A percentile compares a stretch with the other conserved stretches of the same genome.
Conservation (phyloP, 768 basidiomycete species). For the Termitomyces sp. region DNA sequence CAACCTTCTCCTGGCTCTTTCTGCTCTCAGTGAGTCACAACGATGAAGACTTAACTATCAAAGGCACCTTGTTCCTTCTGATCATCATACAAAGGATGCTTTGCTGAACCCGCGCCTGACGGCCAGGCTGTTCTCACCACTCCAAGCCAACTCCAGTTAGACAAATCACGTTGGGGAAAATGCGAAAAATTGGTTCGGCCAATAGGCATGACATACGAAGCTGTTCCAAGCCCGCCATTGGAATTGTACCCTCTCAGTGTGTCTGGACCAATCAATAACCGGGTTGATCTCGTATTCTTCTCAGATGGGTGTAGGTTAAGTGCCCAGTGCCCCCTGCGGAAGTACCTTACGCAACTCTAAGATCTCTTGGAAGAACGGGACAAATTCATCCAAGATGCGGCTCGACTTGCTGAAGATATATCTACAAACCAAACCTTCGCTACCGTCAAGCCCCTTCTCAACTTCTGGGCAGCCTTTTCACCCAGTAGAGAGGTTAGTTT, state of each 20-base stretch:
- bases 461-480: slow-evolving; percentile 80
- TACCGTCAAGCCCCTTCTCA: slow-evolving; percentile 70
- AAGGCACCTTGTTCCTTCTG: not conserved
- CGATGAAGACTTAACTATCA: no score
- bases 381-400: slow-evolving; percentile 67
- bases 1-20: not conserved
- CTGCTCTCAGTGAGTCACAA: not conserved
- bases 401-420: slow-evolving; percentile 63
- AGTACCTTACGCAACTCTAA: slow-evolving; percentile 20
- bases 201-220: not conserved
- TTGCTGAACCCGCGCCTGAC: not conserved
- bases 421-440: slow-evolving; percentile 75
- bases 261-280: slow-evolving; percentile 62
- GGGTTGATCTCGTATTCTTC: slow-evolving; percentile 76
- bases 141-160: not conserved
- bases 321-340: not conserved
- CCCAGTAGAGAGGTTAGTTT: slow-evolving; percentile 64
- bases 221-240: slow-evolving; percentile 38
- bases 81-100: not conserved
- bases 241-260: slow-evolving; percentile 54
- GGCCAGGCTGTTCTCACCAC: not conserved
- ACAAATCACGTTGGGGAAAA: not conserved
- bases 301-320: slow-evolving; percentile 66
- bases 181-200: not conserved
- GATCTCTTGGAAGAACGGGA: slow-evolving; percentile 53